Conservation (phyloP, 148 eudicot genomes). For the Nepenthes gracilis region DNA sequence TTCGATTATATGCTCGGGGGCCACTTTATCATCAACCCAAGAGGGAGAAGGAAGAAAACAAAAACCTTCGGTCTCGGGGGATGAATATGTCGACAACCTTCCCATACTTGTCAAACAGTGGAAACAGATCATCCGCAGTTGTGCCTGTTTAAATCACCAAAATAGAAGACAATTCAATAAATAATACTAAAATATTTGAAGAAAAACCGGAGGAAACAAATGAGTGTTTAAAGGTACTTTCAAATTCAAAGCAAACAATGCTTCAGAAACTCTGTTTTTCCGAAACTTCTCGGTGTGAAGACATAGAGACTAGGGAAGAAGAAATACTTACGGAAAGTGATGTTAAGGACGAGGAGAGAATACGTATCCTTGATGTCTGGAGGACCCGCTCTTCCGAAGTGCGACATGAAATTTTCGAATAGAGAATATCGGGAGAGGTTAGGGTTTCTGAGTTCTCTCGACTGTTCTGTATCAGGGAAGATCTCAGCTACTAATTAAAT, state of each 20-base stretch:
- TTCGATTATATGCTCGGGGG: too few relatives aligned
- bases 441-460: too few relatives aligned
- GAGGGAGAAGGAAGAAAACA: neutral
- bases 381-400: conserved; percentile 71
- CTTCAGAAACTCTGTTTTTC: neutral
- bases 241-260: neutral
- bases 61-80: conserved; percentile 58
- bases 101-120: conserved; percentile 70
- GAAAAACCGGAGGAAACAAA: too few relatives aligned
- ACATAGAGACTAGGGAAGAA: neutral
- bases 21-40: neutral
- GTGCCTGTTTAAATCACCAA: conserved; percentile 28
- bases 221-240: neutral
- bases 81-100: conserved; percentile 66
- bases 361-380: conserved; percentile 73
- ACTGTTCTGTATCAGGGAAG: too few relatives aligned
- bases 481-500: too few relatives aligned
- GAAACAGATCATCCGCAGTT: conserved; percentile 61
- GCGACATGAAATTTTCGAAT: conserved; percentile 29
- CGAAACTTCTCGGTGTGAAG: too few relatives aligned
- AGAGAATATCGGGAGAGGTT: neutral
- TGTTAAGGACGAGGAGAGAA: conserved; percentile 76
- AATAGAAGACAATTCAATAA: neutral
- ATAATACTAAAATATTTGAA: too few relatives aligned
- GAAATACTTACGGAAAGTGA: conserved; percentile 40